Evolutionary conservation across 2,329 filamentous ascomycete species (phyloP).

Genomic region (Arthrinium phaeospermum): DNA sequence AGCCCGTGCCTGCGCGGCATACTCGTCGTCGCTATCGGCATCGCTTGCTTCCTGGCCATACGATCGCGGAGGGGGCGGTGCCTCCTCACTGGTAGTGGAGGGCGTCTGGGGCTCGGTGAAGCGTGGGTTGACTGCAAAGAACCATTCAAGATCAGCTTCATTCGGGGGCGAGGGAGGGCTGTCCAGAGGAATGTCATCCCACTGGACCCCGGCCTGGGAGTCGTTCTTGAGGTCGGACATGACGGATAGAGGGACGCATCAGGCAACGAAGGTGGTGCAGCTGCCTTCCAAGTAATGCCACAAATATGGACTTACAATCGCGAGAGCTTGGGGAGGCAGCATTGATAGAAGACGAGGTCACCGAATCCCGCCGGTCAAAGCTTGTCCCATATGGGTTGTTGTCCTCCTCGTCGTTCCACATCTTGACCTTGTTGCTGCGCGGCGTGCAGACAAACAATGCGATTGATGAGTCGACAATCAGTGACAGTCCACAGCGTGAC

Average conservation of each 20-base stretch:
- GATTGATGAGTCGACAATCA: slow-evolving; percentile 16
- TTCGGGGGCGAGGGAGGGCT: slow-evolving; percentile 27
- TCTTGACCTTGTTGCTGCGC: slow-evolving; percentile 59
- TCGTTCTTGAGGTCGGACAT: not conserved
- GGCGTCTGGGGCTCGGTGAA: slow-evolving; percentile 75
- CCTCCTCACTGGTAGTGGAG: slow-evolving; percentile 71
- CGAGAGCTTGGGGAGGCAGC: slow-evolving; percentile 65
- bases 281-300: slow-evolving; percentile 21
- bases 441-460: slow-evolving; percentile 4
- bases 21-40: slow-evolving; percentile 56
- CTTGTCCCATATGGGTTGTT: slow-evolving; percentile 95
- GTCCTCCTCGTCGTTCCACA: slow-evolving; percentile 97
- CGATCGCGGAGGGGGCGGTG: slow-evolving; percentile 51
- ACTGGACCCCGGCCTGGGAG: not conserved
- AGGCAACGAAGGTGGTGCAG: not conserved
- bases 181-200: slow-evolving; percentile 12
- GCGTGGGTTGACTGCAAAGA: slow-evolving; percentile 53
- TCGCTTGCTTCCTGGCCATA: slow-evolving; percentile 43
- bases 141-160: slow-evolving; percentile 53
- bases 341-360: slow-evolving; percentile 70
- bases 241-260: not conserved
- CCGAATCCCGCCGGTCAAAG: slow-evolving; percentile 86
- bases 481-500: not conserved
- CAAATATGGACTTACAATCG: slow-evolving; percentile 58
- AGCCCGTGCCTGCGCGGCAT: slow-evolving; percentile 44